Conservation (phyloP, 2,329 filamentous ascomycete species). For the Colletotrichum zoysiae region DNA sequence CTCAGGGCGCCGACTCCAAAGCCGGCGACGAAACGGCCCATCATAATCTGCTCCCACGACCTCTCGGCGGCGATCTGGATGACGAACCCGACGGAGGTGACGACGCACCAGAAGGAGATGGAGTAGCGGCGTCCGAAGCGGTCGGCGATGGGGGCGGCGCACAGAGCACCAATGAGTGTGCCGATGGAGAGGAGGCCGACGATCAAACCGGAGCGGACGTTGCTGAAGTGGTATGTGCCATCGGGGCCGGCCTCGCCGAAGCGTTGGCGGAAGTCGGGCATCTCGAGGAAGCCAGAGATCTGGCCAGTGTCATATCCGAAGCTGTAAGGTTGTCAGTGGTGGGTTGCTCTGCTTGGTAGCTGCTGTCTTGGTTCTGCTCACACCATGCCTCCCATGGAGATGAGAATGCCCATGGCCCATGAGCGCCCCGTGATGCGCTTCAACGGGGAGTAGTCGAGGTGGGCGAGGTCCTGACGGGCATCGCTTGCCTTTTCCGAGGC, state of each 20-base stretch:
- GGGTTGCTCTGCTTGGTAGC: too few species aligned
- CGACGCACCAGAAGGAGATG: slow-evolving; percentile 71
- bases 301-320: slow-evolving; percentile 66
- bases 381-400: slow-evolving; percentile 62
- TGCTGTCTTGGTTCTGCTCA: slow-evolving; percentile 44
- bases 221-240: slow-evolving; percentile 60
- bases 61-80: slow-evolving; percentile 70
- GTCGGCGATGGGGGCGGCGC: slow-evolving; percentile 74
- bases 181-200: slow-evolving; percentile 71
- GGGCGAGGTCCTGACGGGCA: slow-evolving; percentile 51
- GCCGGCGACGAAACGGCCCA: slow-evolving; percentile 74
- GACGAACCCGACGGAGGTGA: slow-evolving; percentile 75
- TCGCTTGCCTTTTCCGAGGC: slow-evolving; percentile 52
- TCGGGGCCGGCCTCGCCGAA: slow-evolving; percentile 60
- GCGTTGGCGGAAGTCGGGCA: slow-evolving; percentile 66
- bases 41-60: slow-evolving; percentile 74
- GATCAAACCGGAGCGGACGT: slow-evolving; percentile 69
- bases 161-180: slow-evolving; percentile 70
- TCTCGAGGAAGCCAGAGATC: slow-evolving; percentile 68
- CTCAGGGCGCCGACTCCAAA: slow-evolving; percentile 76
- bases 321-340: slow-evolving; percentile 42
- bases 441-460: slow-evolving; percentile 60
- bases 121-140: slow-evolving; percentile 72
- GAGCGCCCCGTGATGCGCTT: slow-evolving; percentile 55
- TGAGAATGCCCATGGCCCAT: slow-evolving; percentile 54